Percentiles rank a stretch among this genome's conserved stretches.
Conservation (phyloP, 768 basidiomycete genomes). For the Boletellus sp. region DNA sequence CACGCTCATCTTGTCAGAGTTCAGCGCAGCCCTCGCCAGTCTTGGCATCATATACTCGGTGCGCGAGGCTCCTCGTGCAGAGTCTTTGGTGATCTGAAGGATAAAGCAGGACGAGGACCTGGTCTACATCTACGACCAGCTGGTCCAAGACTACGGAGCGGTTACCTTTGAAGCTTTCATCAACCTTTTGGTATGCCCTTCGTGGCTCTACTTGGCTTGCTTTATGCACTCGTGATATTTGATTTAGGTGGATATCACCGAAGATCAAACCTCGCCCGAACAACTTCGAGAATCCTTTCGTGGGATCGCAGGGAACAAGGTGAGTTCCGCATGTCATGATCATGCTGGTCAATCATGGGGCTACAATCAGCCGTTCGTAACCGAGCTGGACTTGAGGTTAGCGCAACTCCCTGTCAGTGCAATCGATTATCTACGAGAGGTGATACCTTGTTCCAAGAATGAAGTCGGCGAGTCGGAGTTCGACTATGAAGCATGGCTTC, state of each 20-base stretch:
- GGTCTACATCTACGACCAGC: conserved; percentile 75
- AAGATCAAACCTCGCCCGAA: conserved; percentile 91
- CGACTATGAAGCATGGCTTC: conserved; percentile 81
- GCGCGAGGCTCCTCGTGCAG: conserved; percentile 15
- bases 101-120: conserved; percentile 75
- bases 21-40: conserved; percentile 92
- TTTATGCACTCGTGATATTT: conserved; percentile 1
- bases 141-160: conserved; percentile 77
- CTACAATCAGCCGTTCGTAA: conserved; percentile 72
- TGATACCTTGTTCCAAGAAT: conserved; percentile 61
- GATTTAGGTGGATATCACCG: conserved; percentile 84
- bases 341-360: neutral
- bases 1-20: conserved; percentile 77
- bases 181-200: conserved; percentile 70
- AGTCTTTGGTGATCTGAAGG: neutral
- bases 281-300: conserved; percentile 93
- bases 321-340: conserved; percentile 26
- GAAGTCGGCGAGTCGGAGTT: conserved; percentile 64
- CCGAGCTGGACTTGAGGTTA: conserved; percentile 86
- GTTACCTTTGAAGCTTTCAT: conserved; percentile 94
- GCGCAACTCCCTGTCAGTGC: conserved; percentile 73
- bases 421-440: conserved; percentile 78
- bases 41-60: conserved; percentile 91
- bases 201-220: neutral
- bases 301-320: conserved; percentile 88